Evolutionary conservation across 2,329 filamentous ascomycete species (phyloP), one percentile per base, ranked within the genome.

Genomic region (Dactylellina drechsleri): DNA sequence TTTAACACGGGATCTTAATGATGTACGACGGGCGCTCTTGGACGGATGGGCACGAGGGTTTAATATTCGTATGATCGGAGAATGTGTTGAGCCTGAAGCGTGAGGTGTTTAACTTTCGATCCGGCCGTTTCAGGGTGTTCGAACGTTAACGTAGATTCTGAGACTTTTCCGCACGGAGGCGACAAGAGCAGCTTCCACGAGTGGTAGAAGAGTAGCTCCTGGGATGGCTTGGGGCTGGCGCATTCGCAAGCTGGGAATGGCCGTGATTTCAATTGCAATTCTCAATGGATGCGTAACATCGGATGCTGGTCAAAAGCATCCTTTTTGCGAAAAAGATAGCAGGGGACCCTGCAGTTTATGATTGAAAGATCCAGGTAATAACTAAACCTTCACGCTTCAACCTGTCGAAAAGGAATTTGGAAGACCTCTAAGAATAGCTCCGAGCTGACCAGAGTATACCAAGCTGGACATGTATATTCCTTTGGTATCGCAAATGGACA

Each of bases 81-180:
- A 36, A 62, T 62, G 70, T 66, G 62, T 67, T 74, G 70, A 53
- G 49, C 57, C 61, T 74, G 70, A 74, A 66, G 70, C 70, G 56
- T 41, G 70, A 58, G 50, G 47, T n/a, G 70, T 74, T 74, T 61
- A 67, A 16, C 47, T 47, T 49, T 52, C 28, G 20, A 43, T 59
- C 61, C 70, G 36, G 62, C 57, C 62, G 70, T 74, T 74, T 74
- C 70, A 74, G 58, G 49, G 57, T n/a, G 62, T 61, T 74, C 50
- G 41, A 62, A 62, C 41, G 26, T 49, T n/a, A 47, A 47, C 7
- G 43, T 47, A 47, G 31, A 36, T 36, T 58, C 31, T 67, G 54
- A 60, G 64, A 67, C 53, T 52, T 66, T 50, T 26, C 31, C 36
- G 31, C 31, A 36, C 23, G 2, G 6, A n/a, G 47, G 47, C 20